Percentiles rank a stretch among this genome's conserved stretches.
phyloP scores from a whole-genome alignment of 495 filamentous ascomycete genomes.

The Aspergillus baeticus region DNA sequence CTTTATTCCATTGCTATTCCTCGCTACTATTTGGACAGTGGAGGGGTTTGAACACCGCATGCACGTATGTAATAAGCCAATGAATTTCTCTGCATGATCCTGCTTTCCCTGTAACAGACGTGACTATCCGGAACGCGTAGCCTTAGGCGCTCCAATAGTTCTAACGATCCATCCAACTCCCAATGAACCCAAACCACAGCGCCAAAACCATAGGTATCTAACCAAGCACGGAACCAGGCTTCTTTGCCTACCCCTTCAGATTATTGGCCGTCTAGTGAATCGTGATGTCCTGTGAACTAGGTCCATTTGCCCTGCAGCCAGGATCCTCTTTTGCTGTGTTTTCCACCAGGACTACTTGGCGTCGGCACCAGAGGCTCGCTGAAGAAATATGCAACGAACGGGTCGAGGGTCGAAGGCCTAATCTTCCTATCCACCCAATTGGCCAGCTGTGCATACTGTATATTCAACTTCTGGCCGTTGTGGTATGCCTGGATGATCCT shows the following conservation, averaged over 20 bases:
- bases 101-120: not conserved
- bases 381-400: conserved; percentile 12
- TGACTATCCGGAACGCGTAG: not conserved
- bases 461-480: conserved; percentile 7
- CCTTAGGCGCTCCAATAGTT: not conserved
- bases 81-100: not conserved
- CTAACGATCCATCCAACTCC: not conserved
- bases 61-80: conserved; percentile 25
- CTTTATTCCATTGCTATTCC: conserved; percentile 11
- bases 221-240: no score
- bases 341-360: not conserved
- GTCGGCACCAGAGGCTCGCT: conserved; percentile 5
- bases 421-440: not conserved
- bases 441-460: conserved; percentile 7
- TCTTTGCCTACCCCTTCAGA: no score
- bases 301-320: not conserved
- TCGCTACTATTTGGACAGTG: conserved; percentile 3
- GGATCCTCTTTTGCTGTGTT: not conserved
- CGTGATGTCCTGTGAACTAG: no score
- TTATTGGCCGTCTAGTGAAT: no score
- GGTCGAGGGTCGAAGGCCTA: not conserved
- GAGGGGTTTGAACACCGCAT: conserved; percentile 10
- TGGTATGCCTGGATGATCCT: conserved; percentile 19
- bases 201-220: not conserved
- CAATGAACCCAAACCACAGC: not conserved